Evolutionary conservation across 1,139 yeast genomes (phyloP).

Genomic region (Hyphopichia pseudoburtonii): DNA sequence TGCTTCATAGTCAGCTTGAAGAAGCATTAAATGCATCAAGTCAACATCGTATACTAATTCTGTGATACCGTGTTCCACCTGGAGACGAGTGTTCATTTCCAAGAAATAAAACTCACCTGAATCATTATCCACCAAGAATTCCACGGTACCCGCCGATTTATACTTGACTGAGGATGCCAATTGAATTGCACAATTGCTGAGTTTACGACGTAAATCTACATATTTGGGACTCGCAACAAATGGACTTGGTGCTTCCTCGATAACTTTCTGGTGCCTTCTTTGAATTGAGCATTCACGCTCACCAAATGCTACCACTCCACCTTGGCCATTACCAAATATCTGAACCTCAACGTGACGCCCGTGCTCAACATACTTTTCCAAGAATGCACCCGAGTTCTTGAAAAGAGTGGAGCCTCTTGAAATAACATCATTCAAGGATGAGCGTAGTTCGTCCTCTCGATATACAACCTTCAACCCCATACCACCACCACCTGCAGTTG

Average conservation of each 20-base stretch:
- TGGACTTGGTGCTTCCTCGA: conserved; percentile 48
- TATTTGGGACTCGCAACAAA: conserved; percentile 18
- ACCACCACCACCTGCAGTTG: conserved; percentile 56
- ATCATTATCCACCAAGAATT: conserved; percentile 31
- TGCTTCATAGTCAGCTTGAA: conserved; percentile 31
- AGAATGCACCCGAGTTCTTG: conserved; percentile 41
- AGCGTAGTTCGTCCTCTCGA: conserved; percentile 28
- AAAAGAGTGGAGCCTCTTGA: conserved; percentile 44
- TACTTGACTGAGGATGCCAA: conserved; percentile 28
- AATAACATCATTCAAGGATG: conserved; percentile 35
- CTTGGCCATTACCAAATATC: conserved; percentile 44
- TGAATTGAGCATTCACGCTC: conserved; percentile 52
- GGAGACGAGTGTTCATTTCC: conserved; percentile 37
- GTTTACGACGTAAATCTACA: conserved; percentile 15
- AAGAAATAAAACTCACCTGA: conserved; percentile 30
- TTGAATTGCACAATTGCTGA: conserved; percentile 23
- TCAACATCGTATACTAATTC: conserved; percentile 33
- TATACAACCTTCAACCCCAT: conserved; percentile 48
- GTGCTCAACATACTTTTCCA: conserved; percentile 43
- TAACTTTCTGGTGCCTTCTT: conserved; percentile 50
- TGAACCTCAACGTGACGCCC: conserved; percentile 51
- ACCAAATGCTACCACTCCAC: conserved; percentile 44
- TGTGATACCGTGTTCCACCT: conserved; percentile 40
- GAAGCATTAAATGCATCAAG: conserved; percentile 29
- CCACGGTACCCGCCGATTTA: conserved; percentile 39